phyloP scores from a whole-genome alignment of 169 alveolate genomes.

The Plasmodium knowlesi region DNA sequence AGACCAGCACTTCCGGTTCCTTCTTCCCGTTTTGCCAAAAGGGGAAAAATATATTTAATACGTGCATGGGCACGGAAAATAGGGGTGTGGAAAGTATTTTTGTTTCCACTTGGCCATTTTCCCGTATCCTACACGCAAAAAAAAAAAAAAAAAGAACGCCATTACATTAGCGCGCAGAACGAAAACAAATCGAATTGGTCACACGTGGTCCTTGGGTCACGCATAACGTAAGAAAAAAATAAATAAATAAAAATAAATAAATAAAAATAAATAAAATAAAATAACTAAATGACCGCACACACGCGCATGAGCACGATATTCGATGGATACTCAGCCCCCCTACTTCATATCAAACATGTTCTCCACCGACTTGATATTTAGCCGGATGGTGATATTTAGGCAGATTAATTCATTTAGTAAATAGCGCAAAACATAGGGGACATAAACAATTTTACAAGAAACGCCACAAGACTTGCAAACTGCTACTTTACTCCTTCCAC shows the following conservation, averaged over 20 bases:
- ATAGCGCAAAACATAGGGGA: conserved; percentile 94
- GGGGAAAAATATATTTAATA: not conserved
- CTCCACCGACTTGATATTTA: conserved; percentile 77
- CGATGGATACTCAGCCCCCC: not conserved
- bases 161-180: not conserved
- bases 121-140: not conserved
- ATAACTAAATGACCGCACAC: not conserved
- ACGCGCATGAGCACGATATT: not conserved
- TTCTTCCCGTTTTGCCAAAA: not conserved
- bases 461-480: conserved; percentile 90
- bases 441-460: conserved; percentile 88
- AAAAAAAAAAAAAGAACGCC: too few species aligned
- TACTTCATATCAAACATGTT: conserved; percentile 40
- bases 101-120: not conserved
- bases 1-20: too few species aligned
- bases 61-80: not conserved
- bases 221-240: not conserved
- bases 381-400: conserved; percentile 88
- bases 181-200: not conserved
- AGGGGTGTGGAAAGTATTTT: not conserved
- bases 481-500: conserved; percentile 79
- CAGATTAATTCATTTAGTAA: conserved; percentile 94
- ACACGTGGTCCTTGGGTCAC: not conserved
- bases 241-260: not conserved
- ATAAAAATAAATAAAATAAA: not conserved